A percentile compares a stretch with the other conserved stretches of the same genome.
Evolutionary conservation across 2,329 filamentous ascomycete genomes (phyloP).

Genomic region (Atkinsonella texensis): DNA sequence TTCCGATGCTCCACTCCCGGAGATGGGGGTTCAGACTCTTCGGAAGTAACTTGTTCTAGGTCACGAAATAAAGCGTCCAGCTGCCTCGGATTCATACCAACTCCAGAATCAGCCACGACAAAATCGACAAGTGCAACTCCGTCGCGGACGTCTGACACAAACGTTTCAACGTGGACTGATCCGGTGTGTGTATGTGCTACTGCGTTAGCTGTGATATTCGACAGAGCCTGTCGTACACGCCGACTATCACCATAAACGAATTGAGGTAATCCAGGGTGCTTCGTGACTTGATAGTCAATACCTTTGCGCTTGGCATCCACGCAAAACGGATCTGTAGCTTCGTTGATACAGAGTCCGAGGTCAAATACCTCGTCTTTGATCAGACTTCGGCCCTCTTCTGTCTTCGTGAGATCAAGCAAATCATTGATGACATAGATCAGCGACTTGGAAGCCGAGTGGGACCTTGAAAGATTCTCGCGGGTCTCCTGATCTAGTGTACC

Average conservation of each 20-base stretch:
- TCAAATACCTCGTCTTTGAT: constrained; percentile 75
- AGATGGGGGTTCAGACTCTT: constrained; percentile 22
- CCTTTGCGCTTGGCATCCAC: constrained; percentile 66
- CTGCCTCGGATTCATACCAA: constrained; percentile 53
- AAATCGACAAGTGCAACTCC: constrained; percentile 58
- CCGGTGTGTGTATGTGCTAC: constrained; percentile 64
- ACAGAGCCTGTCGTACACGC: constrained; percentile 68
- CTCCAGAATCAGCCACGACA: constrained; percentile 62
- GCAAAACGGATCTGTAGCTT: constrained; percentile 64
- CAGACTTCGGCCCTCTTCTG: constrained; percentile 67
- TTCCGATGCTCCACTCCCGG: constrained; percentile 17
- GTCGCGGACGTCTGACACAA: constrained; percentile 41
- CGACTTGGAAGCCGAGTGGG: constrained; percentile 84
- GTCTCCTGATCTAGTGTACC: constrained; percentile 70
- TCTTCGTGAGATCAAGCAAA: constrained; percentile 76
- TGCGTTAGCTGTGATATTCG: constrained; percentile 76
- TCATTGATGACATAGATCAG: constrained; percentile 93
- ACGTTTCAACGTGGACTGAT: constrained; percentile 57
- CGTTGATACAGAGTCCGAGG: constrained; percentile 55
- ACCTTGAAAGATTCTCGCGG: constrained; percentile 70
- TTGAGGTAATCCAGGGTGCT: constrained; percentile 56
- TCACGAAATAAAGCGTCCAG: constrained; percentile 46
- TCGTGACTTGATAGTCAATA: constrained; percentile 55
- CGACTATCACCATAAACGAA: constrained; percentile 68
- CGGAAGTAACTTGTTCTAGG: constrained; percentile 43